Evolutionary conservation across 164 flowering plant genomes (phyloP).

Genomic region (Magnolia officinalis): DNA sequence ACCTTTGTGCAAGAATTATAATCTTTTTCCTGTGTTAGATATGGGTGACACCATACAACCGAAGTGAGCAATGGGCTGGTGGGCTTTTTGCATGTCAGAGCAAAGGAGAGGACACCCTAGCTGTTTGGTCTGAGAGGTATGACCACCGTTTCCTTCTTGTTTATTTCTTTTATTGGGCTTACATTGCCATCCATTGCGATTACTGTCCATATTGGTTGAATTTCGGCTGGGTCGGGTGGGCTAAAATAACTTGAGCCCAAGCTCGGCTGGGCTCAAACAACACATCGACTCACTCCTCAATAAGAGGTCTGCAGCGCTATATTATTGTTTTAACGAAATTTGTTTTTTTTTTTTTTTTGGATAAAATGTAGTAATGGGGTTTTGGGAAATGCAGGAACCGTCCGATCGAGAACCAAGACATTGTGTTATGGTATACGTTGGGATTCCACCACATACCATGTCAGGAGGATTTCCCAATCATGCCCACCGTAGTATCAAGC

Average conservation of each 20-base stretch:
- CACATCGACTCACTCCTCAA: not conserved
- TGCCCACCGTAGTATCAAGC: conserved; percentile 78
- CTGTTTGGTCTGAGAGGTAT: conserved; percentile 85
- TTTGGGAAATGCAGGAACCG: conserved; percentile 43
- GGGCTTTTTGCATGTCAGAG: conserved; percentile 76
- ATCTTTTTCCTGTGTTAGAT: conserved; percentile 27
- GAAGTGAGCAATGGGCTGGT: conserved; percentile 85
- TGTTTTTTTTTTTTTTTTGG: not conserved
- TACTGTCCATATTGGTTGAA: too few species aligned
- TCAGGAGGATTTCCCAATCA: conserved; percentile 82
- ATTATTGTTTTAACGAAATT: not conserved
- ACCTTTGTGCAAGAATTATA: not conserved
- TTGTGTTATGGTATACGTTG: conserved; percentile 82
- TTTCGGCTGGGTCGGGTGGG: too few species aligned
- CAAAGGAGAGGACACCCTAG: conserved; percentile 79
- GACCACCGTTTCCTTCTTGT: not conserved
- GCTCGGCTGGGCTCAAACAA: too few species aligned
- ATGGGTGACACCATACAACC: conserved; percentile 85
- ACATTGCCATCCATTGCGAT: too few species aligned
- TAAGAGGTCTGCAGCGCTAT: not conserved
- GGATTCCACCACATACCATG: conserved; percentile 90
- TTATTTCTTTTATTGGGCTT: too few species aligned
- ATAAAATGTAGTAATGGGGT: conserved; percentile 40
- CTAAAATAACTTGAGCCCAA: too few species aligned
- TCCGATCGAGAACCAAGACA: conserved; percentile 63